Evolutionary conservation across 2,329 filamentous ascomycete species (phyloP).

Genomic region (Tolypocladium cylindrosporum): DNA sequence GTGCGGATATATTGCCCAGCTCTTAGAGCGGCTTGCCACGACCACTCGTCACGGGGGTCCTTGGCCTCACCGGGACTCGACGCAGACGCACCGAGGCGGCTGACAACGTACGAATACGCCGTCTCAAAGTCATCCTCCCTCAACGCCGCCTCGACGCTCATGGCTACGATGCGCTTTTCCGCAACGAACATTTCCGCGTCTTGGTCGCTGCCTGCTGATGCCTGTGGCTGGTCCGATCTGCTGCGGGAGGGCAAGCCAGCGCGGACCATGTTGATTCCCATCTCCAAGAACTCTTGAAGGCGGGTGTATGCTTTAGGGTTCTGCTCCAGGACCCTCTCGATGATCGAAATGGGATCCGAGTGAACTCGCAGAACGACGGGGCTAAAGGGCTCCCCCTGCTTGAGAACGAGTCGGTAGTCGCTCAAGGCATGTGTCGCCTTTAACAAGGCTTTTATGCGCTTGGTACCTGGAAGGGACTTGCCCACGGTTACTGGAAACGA

Average conservation of each 20-base stretch:
- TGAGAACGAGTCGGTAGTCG: constrained; percentile 67
- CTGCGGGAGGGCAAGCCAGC: constrained; percentile 35
- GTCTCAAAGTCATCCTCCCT: constrained; percentile 76
- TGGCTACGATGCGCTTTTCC: constrained; percentile 61
- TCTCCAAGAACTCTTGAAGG: constrained; percentile 60
- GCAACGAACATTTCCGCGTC: constrained; percentile 27
- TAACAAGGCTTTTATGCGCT: constrained; percentile 53
- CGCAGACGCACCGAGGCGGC: constrained; percentile 40
- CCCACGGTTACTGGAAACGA: constrained; percentile 51
- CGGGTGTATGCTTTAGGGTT: constrained; percentile 66
- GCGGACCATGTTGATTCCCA: constrained; percentile 56
- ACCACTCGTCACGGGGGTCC: constrained; percentile 48
- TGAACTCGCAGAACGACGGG: constrained; percentile 71
- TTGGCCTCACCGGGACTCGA: not conserved
- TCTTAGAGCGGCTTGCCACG: constrained; percentile 69
- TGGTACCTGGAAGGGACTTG: constrained; percentile 37
- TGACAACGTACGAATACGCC: constrained; percentile 74
- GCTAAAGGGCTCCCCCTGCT: constrained; percentile 70
- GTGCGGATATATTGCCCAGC: constrained; percentile 65
- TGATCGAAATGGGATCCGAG: constrained; percentile 61
- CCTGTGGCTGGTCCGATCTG: not conserved
- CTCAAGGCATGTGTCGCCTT: constrained; percentile 66
- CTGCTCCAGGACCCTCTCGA: constrained; percentile 65
- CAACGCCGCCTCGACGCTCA: constrained; percentile 71
- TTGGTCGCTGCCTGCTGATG: constrained; percentile 11